Percentiles rank a stretch among this genome's conserved stretches.
Evolutionary conservation across 2,329 filamentous ascomycete species (phyloP).

Genomic region (Nigrospora osmanthi): DNA sequence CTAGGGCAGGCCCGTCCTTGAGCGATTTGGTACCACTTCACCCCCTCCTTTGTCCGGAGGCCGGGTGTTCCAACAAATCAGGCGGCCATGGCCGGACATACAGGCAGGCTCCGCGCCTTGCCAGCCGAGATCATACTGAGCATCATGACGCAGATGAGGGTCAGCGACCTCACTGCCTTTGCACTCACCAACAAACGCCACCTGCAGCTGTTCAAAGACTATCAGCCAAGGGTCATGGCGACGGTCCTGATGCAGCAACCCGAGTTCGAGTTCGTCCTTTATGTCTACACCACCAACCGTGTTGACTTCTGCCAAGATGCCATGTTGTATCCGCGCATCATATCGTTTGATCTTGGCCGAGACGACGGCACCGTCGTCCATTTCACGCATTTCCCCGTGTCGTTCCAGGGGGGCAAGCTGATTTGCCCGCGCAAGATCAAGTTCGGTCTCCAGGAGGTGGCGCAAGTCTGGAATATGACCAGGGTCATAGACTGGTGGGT

Average conservation of each 20-base stretch:
- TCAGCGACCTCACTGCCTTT: constrained; percentile 30
- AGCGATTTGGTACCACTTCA: too few relatives aligned
- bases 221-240: constrained; percentile 33
- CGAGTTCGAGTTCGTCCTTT: constrained; percentile 36
- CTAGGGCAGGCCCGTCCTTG: too few relatives aligned
- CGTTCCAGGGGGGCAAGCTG: constrained; percentile 10
- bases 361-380: constrained; percentile 7
- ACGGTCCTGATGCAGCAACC: constrained; percentile 31
- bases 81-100: not conserved
- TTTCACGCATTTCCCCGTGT: constrained; percentile 9
- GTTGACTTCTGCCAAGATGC: constrained; percentile 12
- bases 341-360: constrained; percentile 11
- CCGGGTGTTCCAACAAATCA: too few relatives aligned
- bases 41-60: too few relatives aligned
- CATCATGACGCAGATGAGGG: constrained; percentile 36
- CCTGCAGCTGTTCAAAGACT: constrained; percentile 28
- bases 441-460: constrained; percentile 16
- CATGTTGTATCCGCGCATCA: constrained; percentile 16
- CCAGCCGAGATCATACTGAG: constrained; percentile 41
- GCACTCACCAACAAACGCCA: constrained; percentile 29
- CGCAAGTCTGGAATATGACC: constrained; percentile 20
- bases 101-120: constrained; percentile 17
- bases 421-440: constrained; percentile 13
- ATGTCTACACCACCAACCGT: constrained; percentile 33
- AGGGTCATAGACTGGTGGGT: constrained; percentile 30